Evolutionary conservation across 129 eudicot species (phyloP), one percentile per base, ranked within the genome.

Genomic region (Smallanthus sonchifolius): DNA sequence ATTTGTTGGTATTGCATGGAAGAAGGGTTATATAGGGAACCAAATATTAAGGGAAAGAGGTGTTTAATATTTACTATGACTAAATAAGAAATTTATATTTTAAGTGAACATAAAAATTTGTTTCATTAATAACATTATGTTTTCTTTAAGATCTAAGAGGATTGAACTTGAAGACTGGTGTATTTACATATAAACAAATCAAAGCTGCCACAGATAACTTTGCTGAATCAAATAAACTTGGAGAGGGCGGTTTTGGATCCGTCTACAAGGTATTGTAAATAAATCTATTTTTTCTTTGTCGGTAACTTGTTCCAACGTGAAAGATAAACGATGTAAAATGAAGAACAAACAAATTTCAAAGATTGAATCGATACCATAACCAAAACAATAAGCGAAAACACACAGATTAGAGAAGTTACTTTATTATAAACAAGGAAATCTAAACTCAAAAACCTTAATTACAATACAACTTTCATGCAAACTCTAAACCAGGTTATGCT

Each of bases 141-240:
- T 62, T 42, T 49, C 32, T 28, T 69, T 76, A 49, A 66, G 74
- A 17, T 2, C 36, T 67, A 70, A 87, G 83, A 82, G 82, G 42
- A 82, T 77, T 36, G 51, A 91, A 84, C 71, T 63, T 86, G 69
- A 83, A 61, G 9, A 81, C 82, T 30, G 97, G 97, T 10, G 65
- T 81, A 10, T 90, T 85, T 51, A 87, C 96, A 11, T 84, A 69
- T 16, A 76, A 81, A 70, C 97, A 91, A 67, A 87, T 91, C 49
- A 77, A 67, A 83, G 91, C 85, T 15, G 97, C 97, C 62, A 91
- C 97, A 1, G 69, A 84, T 52, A 76, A 84, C 72, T 87, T 91
- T 59, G 75, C 79, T 36, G 43, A 70, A 20, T 82, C 66, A 7
- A 85, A 86, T 77, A 91, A 91, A 70, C 77, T 90, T n/a, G n/a